A percentile compares a stretch with the other conserved stretches of the same genome.
phyloP scores from a whole-genome alignment of 768 basidiomycete species.

The Pisolithus microcarpus region DNA sequence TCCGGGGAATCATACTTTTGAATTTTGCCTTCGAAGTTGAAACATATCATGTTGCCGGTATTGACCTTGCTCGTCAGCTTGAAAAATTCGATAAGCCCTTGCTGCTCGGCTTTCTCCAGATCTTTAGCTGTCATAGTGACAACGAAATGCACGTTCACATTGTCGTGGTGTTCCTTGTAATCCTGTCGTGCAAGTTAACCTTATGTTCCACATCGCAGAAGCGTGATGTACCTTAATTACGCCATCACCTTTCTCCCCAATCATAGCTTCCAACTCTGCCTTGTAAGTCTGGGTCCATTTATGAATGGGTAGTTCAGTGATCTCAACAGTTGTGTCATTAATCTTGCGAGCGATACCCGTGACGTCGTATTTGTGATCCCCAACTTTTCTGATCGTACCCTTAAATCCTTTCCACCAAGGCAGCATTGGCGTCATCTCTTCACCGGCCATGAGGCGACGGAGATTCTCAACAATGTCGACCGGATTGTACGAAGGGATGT shows the following conservation, averaged over 20 bases:
- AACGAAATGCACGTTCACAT: slow-evolving; percentile 83
- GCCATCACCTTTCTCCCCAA: slow-evolving; percentile 77
- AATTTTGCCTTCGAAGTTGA: slow-evolving; percentile 94
- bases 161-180: slow-evolving; percentile 95
- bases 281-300: slow-evolving; percentile 94
- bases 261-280: slow-evolving; percentile 83
- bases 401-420: slow-evolving; percentile 99
- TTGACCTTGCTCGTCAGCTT: slow-evolving; percentile 78
- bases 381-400: slow-evolving; percentile 73
- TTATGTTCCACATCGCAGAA: not conserved
- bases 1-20: slow-evolving; percentile 87
- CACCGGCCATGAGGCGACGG: slow-evolving; percentile 75
- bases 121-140: slow-evolving; percentile 74
- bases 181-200: slow-evolving; percentile 47
- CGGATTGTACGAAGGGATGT: slow-evolving; percentile 88
- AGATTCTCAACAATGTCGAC: slow-evolving; percentile 84
- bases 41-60: slow-evolving; percentile 98
- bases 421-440: slow-evolving; percentile 77
- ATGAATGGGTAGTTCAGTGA: slow-evolving; percentile 92
- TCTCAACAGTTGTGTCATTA: slow-evolving; percentile 85
- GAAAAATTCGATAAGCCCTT: slow-evolving; percentile 88
- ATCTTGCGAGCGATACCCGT: slow-evolving; percentile 67
- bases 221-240: slow-evolving; percentile 60
- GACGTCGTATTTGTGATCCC: slow-evolving; percentile 83
- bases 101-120: slow-evolving; percentile 80